Evolutionary conservation across 108 stramenopile genomes (phyloP).

Genomic region (Conticribra weissflogii): DNA sequence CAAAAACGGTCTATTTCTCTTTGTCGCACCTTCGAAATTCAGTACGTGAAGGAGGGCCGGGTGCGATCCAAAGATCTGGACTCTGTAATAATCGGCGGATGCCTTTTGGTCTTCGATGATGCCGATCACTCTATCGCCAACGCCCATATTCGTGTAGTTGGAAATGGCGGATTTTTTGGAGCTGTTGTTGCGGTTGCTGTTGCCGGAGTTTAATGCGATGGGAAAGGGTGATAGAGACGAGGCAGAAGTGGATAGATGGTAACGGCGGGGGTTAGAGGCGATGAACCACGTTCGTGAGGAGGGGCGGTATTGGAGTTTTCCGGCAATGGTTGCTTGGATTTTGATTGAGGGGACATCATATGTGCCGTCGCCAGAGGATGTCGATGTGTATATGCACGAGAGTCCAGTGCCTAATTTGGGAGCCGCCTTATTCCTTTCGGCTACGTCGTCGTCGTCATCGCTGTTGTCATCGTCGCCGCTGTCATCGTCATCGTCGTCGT

Average conservation of each 20-base stretch:
- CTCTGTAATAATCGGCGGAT: conserved; percentile 77
- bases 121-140: conserved; percentile 81
- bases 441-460: not conserved
- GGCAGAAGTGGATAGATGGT: conserved; percentile 34
- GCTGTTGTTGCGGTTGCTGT: conserved; percentile 3
- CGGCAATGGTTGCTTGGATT: conserved; percentile 43
- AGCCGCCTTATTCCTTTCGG: conserved; percentile 1
- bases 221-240: conserved; percentile 3
- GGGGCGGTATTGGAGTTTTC: conserved; percentile 36
- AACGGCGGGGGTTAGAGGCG: conserved; percentile 41
- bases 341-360: conserved; percentile 6
- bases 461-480: conserved; percentile 1
- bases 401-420: conserved; percentile 45
- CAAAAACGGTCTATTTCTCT: conserved; percentile 81
- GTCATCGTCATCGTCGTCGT: conserved; percentile 13
- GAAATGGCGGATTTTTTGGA: not conserved
- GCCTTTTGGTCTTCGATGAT: conserved; percentile 80
- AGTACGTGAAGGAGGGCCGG: conserved; percentile 62
- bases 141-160: conserved; percentile 12
- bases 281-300: conserved; percentile 41
- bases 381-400: not conserved
- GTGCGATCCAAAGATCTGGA: conserved; percentile 80
- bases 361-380: not conserved
- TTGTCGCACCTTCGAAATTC: conserved; percentile 83
- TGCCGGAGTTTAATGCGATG: conserved; percentile 3